A percentile compares a stretch with the other conserved stretches of the same genome.
Conservation (phyloP, 306 rosid genomes). For the Fragaria vesca region DNA sequence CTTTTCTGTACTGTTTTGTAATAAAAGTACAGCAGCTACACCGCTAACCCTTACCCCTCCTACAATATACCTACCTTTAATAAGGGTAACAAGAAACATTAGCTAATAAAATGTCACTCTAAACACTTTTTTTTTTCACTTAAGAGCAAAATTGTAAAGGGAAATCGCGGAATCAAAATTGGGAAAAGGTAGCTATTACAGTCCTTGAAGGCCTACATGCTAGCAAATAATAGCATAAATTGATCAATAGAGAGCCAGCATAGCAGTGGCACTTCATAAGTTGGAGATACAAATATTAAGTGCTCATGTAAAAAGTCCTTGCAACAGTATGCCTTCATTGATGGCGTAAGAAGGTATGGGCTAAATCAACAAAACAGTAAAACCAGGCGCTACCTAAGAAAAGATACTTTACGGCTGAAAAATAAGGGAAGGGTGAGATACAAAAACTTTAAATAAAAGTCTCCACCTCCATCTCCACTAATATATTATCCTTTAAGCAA, state of each 20-base stretch:
- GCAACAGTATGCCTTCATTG: not conserved
- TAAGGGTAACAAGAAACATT: not conserved
- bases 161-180: not conserved
- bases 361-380: not conserved
- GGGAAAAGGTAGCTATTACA: not conserved
- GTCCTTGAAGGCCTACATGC: not conserved
- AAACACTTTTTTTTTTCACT: not conserved
- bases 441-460: not conserved
- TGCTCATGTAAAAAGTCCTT: not conserved
- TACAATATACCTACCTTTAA: not conserved
- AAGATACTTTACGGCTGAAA: not conserved
- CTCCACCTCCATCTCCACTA: not conserved
- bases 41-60: not conserved
- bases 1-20: not conserved
- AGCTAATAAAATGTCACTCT: not conserved
- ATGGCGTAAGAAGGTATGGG: not conserved
- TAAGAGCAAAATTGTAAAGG: not conserved
- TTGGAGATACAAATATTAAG: not conserved
- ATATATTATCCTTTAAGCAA: not conserved
- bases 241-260: not conserved
- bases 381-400: not conserved
- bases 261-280: not conserved
- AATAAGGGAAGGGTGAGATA: not conserved
- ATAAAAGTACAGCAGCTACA: not conserved
- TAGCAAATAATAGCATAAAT: not conserved